Evolutionary conservation across 441 rosid genomes (phyloP).

Genomic region (Aquilaria agallochum): DNA sequence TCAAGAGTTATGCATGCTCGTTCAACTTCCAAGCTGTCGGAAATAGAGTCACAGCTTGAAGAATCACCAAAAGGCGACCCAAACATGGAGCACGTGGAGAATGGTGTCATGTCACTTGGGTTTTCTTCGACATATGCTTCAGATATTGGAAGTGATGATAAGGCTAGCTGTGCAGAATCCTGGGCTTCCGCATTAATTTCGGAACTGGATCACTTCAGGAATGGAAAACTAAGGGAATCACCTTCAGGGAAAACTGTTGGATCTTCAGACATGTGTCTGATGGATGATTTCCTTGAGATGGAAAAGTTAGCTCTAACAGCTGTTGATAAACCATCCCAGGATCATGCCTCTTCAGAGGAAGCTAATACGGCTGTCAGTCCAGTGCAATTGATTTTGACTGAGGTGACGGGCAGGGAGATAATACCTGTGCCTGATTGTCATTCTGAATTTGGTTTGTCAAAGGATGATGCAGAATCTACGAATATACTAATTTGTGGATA

Average conservation of each 20-base stretch:
- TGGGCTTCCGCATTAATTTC: constrained; percentile 74
- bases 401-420: constrained; percentile 25
- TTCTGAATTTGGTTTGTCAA: constrained; percentile 19
- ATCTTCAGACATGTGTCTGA: constrained; percentile 60
- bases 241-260: constrained; percentile 36
- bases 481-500: constrained; percentile 16
- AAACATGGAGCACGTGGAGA: constrained; percentile 36
- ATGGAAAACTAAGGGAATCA: constrained; percentile 35
- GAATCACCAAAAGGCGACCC: constrained; percentile 42
- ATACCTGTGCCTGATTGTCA: constrained; percentile 24
- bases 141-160: constrained; percentile 58
- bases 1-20: constrained; percentile 56
- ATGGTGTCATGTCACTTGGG: constrained; percentile 35
- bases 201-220: constrained; percentile 66
- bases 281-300: constrained; percentile 90
- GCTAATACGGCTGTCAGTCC: constrained; percentile 21
- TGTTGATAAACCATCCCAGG: constrained; percentile 40
- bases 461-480: constrained; percentile 26
- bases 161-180: constrained; percentile 64
- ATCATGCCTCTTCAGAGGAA: constrained; percentile 29
- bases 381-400: constrained; percentile 19
- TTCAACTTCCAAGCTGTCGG: constrained; percentile 59
- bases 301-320: constrained; percentile 75
- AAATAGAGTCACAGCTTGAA: constrained; percentile 56
- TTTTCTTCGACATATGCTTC: constrained; percentile 45